Conservation (phyloP, 2,329 filamentous ascomycete species). For the Diaporthe vexans region DNA sequence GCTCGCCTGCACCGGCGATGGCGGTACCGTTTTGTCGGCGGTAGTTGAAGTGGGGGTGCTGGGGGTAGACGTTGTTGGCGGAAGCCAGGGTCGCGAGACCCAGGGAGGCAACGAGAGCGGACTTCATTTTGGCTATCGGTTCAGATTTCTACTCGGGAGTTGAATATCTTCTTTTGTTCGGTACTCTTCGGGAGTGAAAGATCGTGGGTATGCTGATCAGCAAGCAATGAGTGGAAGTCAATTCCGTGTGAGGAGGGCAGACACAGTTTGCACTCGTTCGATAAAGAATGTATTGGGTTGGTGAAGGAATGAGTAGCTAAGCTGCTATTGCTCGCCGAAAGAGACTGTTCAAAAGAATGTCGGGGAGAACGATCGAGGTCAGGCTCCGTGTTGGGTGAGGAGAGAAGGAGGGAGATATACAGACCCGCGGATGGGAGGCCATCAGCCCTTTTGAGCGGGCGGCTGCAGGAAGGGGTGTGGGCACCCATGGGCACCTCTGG, state of each 20-base stretch:
- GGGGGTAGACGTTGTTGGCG: conserved; percentile 57
- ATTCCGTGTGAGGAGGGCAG: conserved; percentile 49
- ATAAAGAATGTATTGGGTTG: conserved; percentile 49
- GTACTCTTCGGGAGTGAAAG: conserved; percentile 41
- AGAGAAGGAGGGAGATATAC: conserved; percentile 41
- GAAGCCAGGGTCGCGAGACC: conserved; percentile 59
- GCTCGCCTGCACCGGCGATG: conserved; percentile 33
- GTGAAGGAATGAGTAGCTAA: conserved; percentile 42
- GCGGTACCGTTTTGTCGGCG: conserved; percentile 47
- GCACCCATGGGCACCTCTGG: conserved; percentile 17
- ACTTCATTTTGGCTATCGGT: conserved; percentile 62
- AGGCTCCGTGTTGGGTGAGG: conserved; percentile 41
- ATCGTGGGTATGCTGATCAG: conserved; percentile 42
- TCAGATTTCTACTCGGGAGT: conserved; percentile 40
- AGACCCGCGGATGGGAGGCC: conserved; percentile 33
- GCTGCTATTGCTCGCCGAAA: conserved; percentile 40
- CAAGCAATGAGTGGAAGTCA: conserved; percentile 49
- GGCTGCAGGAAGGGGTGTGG: conserved; percentile 37
- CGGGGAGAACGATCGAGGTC: conserved; percentile 41
- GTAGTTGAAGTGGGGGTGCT: conserved; percentile 51
- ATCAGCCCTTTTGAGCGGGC: conserved; percentile 40
- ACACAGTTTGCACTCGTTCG: conserved; percentile 48
- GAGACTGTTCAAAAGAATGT: conserved; percentile 43
- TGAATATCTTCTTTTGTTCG: conserved; percentile 39
- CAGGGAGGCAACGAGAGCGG: conserved; percentile 55